A percentile compares a stretch with the other conserved stretches of the same genome.
These are phyloP conservation scores for Leccinum insigne DNA, from an alignment of 1,284 basidiomycete species.

Conservation along the genomic window DNA sequence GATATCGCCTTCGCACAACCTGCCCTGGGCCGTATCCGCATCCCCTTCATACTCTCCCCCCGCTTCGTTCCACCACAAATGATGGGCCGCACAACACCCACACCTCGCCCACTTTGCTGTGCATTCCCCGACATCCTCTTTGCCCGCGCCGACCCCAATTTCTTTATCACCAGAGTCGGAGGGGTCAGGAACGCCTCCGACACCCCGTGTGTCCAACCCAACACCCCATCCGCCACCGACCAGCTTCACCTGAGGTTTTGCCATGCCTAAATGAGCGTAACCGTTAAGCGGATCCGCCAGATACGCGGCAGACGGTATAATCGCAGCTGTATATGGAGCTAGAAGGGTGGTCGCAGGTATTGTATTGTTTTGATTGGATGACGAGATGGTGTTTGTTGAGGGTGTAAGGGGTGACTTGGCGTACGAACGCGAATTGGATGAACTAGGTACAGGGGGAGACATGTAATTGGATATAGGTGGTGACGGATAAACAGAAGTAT, in stretches of 20 bases:
- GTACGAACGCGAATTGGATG: conserved; percentile 30
- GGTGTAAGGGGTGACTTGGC: conserved; percentile 37
- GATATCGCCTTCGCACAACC: conserved; percentile 16
- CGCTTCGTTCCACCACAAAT: conserved; percentile 46
- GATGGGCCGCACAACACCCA: conserved; percentile 85
- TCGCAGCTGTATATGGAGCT: conserved; percentile 54
- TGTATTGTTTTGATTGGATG: conserved; percentile 41
- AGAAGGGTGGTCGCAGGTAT: conserved; percentile 52
- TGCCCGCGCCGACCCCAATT: not conserved
- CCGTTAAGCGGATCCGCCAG: conserved; percentile 67
- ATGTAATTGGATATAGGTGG: conserved; percentile 29
- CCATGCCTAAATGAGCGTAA: conserved; percentile 71
- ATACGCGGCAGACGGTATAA: conserved; percentile 63
- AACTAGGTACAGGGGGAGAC: conserved; percentile 30
- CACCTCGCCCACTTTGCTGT: conserved; percentile 77
- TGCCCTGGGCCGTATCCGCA: conserved; percentile 20
- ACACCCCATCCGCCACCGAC: conserved; percentile 81
- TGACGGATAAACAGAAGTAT: conserved; percentile 31
- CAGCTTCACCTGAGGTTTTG: conserved; percentile 79
- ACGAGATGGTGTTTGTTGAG: conserved; percentile 33
- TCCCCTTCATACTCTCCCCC: conserved; percentile 14
- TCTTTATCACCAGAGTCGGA: conserved; percentile 8
- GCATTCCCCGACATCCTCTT: conserved; percentile 11
- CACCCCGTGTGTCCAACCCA: conserved; percentile 80
- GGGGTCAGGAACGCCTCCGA: conserved; percentile 49